phyloP scores from a whole-genome alignment of 2,329 filamentous ascomycete species.

The Pseudocercospora eumusae region DNA sequence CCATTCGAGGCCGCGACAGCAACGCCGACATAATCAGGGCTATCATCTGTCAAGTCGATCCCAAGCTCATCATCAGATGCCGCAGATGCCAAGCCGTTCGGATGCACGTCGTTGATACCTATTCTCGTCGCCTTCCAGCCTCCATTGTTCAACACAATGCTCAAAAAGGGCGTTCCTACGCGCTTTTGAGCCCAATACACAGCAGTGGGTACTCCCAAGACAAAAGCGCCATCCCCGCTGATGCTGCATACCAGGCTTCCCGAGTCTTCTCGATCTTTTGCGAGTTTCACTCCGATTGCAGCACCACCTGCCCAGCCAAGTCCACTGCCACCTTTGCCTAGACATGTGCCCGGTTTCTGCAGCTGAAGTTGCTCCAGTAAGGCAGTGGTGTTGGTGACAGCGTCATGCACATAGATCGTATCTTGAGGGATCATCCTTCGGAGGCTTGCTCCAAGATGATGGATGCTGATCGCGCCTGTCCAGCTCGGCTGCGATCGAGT shows the following conservation, averaged over 20 bases:
- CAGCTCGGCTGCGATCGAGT: conserved; percentile 3
- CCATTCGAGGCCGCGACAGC: conserved; percentile 19
- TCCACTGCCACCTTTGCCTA: conserved; percentile 29
- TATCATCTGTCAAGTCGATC: conserved; percentile 22
- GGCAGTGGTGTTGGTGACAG: conserved; percentile 24
- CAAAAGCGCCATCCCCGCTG: conserved; percentile 20
- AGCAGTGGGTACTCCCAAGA: conserved; percentile 20
- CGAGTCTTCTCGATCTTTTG: conserved; percentile 5
- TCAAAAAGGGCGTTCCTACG: conserved; percentile 23
- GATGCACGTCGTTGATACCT: conserved; percentile 27
- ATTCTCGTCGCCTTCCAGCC: conserved; percentile 28
- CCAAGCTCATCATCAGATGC: conserved; percentile 20
- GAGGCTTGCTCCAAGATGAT: conserved; percentile 18
- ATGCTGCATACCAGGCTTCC: conserved; percentile 16
- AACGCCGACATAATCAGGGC: conserved; percentile 26
- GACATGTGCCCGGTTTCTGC: conserved; percentile 15
- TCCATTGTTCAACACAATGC: conserved; percentile 29
- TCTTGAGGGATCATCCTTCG: conserved; percentile 13
- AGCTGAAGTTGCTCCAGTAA: conserved; percentile 24
- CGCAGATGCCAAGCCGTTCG: conserved; percentile 20
- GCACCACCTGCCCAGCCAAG: conserved; percentile 29
- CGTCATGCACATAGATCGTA: conserved; percentile 27
- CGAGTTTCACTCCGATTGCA: conserved; percentile 25
- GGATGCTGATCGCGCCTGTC: conserved; percentile 18
- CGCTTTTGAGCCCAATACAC: conserved; percentile 21